Evolutionary conservation across 805 yeast genomes (phyloP).

Genomic region (Candida takata): DNA sequence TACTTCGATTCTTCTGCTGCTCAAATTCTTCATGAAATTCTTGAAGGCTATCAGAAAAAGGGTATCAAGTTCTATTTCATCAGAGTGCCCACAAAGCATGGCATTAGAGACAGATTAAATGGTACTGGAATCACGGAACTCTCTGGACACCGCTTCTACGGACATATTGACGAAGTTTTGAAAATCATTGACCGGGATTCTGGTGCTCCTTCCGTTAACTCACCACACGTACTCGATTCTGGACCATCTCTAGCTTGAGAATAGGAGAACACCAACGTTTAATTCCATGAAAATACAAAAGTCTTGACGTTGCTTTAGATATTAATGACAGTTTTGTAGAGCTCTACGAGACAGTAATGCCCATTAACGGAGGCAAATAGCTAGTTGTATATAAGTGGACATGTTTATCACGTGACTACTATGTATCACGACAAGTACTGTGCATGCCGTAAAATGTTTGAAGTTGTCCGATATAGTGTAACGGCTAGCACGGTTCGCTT

Average conservation of each 20-base stretch:
- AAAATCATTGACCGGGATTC: constrained; percentile 13
- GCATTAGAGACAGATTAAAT: constrained; percentile 42
- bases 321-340: no score
- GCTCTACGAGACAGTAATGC: no score
- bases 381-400: no score
- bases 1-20: constrained; percentile 75
- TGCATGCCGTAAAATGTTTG: no score
- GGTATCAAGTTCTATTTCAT: constrained; percentile 53
- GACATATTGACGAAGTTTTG: constrained; percentile 21
- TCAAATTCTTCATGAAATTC: constrained; percentile 58
- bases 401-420: no score
- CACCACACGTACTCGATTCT: background rate
- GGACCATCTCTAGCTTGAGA: background rate
- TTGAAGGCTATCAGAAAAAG: constrained; percentile 46
- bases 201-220: background rate
- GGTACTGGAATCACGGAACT: constrained; percentile 48
- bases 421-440: no score
- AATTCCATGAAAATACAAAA: no score
- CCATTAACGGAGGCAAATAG: no score
- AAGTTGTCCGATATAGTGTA: constrained; percentile 70
- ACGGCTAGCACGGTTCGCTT: constrained; percentile 82
- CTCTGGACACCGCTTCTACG: constrained; percentile 19
- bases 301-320: no score
- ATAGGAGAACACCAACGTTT: no score
- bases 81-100: constrained; percentile 43